Conservation (phyloP, 2,329 filamentous ascomycete species). For the Fusarium caatingaense region DNA sequence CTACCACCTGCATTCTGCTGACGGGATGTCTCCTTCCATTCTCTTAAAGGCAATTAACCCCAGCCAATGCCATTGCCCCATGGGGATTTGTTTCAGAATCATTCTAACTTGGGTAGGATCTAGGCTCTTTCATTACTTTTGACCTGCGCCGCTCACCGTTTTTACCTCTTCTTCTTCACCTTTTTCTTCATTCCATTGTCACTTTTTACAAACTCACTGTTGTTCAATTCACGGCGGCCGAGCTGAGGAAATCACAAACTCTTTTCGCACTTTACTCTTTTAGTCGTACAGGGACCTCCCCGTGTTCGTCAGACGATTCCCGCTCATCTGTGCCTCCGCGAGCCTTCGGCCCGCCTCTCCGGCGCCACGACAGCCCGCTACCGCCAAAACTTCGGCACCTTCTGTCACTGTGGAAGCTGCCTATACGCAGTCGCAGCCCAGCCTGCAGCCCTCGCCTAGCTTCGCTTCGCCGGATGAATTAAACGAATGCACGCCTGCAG, state of each 20-base stretch:
- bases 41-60: slow-evolving; percentile 14
- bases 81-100: slow-evolving; percentile 27
- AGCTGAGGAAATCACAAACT: neutral
- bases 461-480: slow-evolving; percentile 22
- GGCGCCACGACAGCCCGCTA: slow-evolving; percentile 45
- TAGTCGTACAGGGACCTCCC: slow-evolving; percentile 21
- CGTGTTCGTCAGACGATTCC: slow-evolving; percentile 43
- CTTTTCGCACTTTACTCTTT: slow-evolving; percentile 27
- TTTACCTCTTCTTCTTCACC: slow-evolving; percentile 17
- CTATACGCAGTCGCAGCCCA: neutral
- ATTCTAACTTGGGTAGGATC: slow-evolving; percentile 8
- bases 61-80: slow-evolving; percentile 28
- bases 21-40: slow-evolving; percentile 19
- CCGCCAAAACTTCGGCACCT: slow-evolving; percentile 45
- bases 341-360: slow-evolving; percentile 53
- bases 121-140: slow-evolving; percentile 5
- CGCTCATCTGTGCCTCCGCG: slow-evolving; percentile 37
- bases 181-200: slow-evolving; percentile 16
- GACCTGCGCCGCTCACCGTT: slow-evolving; percentile 3
- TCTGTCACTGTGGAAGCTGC: neutral
- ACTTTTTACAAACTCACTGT: neutral
- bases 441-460: slow-evolving; percentile 1
- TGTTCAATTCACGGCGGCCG: neutral
- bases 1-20: slow-evolving; percentile 25
- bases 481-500: slow-evolving; percentile 2